These are phyloP conservation scores for Suaeda aralocaspica DNA, from an alignment of 148 eudicot species.

Conservation along the genomic window DNA sequence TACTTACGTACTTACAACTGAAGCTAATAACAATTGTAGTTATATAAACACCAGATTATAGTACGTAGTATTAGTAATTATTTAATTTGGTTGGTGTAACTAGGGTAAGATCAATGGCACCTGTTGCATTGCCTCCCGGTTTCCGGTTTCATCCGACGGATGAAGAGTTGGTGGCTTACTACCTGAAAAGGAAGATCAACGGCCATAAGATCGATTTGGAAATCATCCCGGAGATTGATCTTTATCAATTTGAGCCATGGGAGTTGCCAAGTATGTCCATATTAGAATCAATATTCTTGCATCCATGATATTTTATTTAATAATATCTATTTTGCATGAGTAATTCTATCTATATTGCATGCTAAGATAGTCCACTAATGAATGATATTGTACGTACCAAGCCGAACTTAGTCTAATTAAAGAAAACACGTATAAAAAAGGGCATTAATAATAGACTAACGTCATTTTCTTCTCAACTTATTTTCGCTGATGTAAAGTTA, in stretches of 20 bases:
- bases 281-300: background rate
- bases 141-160: slow-evolving; percentile 49
- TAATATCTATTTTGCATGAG: background rate
- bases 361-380: too few species aligned
- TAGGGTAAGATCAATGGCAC: slow-evolving; percentile 30
- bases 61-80: too few species aligned
- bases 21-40: too few species aligned
- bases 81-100: background rate
- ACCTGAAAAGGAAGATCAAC: slow-evolving; percentile 45
- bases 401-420: too few species aligned
- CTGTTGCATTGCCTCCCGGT: slow-evolving; percentile 46
- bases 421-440: too few species aligned
- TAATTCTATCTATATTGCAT: background rate
- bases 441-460: too few species aligned
- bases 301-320: background rate
- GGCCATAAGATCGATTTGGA: slow-evolving; percentile 47
- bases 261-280: slow-evolving; percentile 36
- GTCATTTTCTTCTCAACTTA: too few species aligned
- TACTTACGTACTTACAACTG: background rate
- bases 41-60: too few species aligned
- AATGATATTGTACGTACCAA: too few species aligned
- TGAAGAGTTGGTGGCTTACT: slow-evolving; percentile 50
- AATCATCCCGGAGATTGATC: slow-evolving; percentile 53
- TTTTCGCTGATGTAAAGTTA: too few species aligned
- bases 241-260: slow-evolving; percentile 47